These are phyloP conservation scores for Echium plantagineum DNA, from an alignment of 257 asterid genomes.

Conservation along the genomic window DNA sequence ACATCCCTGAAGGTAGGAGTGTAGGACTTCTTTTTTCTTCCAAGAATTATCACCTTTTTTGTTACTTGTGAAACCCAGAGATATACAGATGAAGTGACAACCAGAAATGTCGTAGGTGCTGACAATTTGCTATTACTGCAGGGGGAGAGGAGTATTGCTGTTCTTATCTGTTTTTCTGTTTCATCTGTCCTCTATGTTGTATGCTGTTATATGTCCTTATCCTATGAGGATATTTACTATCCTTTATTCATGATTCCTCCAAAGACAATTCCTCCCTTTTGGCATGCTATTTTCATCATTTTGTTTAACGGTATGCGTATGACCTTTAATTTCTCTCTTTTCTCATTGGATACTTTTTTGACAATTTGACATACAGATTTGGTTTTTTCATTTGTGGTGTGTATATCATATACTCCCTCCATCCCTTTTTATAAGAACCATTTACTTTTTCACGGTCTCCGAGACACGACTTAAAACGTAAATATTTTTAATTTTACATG, in stretches of 20 bases:
- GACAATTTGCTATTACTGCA: conserved; percentile 19
- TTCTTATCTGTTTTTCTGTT: conserved; percentile 37
- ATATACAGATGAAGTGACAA: neutral
- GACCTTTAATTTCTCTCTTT: conserved; percentile 10
- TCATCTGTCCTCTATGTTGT: conserved; percentile 37
- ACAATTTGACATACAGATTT: neutral
- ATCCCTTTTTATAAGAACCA: too few relatives aligned
- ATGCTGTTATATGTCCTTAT: conserved; percentile 53
- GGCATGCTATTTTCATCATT: conserved; percentile 58
- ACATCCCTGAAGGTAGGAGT: conserved; percentile 96
- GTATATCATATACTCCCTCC: neutral
- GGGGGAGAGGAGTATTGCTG: conserved; percentile 55
- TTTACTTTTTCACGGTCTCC: too few relatives aligned
- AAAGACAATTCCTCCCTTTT: conserved; percentile 55
- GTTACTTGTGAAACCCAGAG: neutral
- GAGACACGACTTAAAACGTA: too few relatives aligned
- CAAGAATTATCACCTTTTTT: neutral
- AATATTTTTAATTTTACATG: too few relatives aligned
- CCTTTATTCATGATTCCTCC: conserved; percentile 61
- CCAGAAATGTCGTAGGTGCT: conserved; percentile 7
- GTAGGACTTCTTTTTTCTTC: neutral
- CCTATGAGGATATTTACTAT: conserved; percentile 36
- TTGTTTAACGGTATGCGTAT: conserved; percentile 60
- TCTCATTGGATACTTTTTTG: neutral
- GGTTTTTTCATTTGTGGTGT: neutral